A percentile compares a stretch with the other conserved stretches of the same genome.
Evolutionary conservation across 2,329 filamentous ascomycete species (phyloP).

Genomic region (Aspergillus eucalypticola): DNA sequence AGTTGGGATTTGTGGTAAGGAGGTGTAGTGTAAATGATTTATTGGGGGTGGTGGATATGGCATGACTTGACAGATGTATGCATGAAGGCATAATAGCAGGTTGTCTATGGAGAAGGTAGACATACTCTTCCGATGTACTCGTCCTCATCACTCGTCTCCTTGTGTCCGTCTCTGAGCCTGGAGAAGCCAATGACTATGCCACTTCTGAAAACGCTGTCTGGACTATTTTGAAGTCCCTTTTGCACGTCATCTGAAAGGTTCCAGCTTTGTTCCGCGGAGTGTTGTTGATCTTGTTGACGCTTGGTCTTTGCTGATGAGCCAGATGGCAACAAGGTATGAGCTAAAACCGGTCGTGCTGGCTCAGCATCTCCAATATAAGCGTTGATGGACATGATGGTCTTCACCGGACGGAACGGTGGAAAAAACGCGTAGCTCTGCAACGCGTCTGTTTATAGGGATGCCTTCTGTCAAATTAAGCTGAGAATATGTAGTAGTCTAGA

Average conservation of each 20-base stretch:
- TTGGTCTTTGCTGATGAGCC: neutral
- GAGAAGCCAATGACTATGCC: slow-evolving; percentile 39
- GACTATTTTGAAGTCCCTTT: slow-evolving; percentile 19
- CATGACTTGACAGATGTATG: too few species aligned
- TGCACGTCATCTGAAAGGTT: slow-evolving; percentile 28
- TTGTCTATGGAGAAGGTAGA: neutral
- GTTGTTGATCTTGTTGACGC: neutral
- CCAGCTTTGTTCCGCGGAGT: slow-evolving; percentile 22
- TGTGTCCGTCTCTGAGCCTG: slow-evolving; percentile 24
- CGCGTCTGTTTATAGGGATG: neutral
- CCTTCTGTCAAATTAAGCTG: neutral
- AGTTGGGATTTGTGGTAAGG: neutral
- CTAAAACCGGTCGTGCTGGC: slow-evolving; percentile 35
- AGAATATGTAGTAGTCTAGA: too few species aligned
- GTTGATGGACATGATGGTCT: slow-evolving; percentile 18
- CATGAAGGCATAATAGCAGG: neutral
- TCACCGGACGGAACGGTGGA: neutral
- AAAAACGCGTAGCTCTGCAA: neutral
- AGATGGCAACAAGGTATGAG: slow-evolving; percentile 29
- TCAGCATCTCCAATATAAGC: slow-evolving; percentile 29
- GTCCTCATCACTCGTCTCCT: slow-evolving; percentile 24
- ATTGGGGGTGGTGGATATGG: neutral
- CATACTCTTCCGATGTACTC: slow-evolving; percentile 36
- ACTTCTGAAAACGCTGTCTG: slow-evolving; percentile 25
- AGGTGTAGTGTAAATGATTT: neutral